phyloP scores from a whole-genome alignment of 1,284 basidiomycete species.

The Agaricales sp. region DNA sequence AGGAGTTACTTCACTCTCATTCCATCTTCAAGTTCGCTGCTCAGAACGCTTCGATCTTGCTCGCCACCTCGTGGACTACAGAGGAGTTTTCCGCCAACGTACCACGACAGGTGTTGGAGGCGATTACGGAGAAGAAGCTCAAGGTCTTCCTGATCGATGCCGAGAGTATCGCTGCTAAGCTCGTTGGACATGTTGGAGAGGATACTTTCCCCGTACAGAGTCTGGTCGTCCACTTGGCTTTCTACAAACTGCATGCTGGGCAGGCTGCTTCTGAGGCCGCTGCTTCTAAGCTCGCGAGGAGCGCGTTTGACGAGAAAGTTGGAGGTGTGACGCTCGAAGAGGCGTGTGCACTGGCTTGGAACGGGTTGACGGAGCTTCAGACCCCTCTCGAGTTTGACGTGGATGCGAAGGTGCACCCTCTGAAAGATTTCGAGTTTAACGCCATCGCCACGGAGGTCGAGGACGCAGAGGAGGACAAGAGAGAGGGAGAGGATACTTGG shows the following conservation, averaged over 20 bases:
- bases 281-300: conserved; percentile 39
- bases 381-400: conserved; percentile 12
- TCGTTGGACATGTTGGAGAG: conserved; percentile 22
- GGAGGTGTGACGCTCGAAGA: conserved; percentile 34
- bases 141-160: conserved; percentile 52
- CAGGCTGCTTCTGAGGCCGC: conserved; percentile 39
- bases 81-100: conserved; percentile 51
- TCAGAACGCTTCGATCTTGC: conserved; percentile 43
- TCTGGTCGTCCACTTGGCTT: conserved; percentile 50
- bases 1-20: conserved; percentile 57
- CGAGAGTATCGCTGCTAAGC: conserved; percentile 27
- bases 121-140: conserved; percentile 38
- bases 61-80: conserved; percentile 51
- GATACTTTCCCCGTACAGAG: conserved; percentile 35
- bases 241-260: conserved; percentile 66
- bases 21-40: conserved; percentile 49
- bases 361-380: conserved; percentile 40
- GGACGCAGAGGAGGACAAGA: conserved; percentile 43
- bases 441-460: conserved; percentile 53
- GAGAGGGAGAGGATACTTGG: conserved; percentile 61
- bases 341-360: conserved; percentile 46
- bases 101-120: conserved; percentile 26
- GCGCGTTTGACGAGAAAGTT: conserved; percentile 29
- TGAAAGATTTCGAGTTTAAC: conserved; percentile 61
- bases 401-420: conserved; percentile 18